These are phyloP conservation scores for Colletotrichum eleusines DNA, from an alignment of 2,329 filamentous ascomycete genomes.

Conservation along the genomic window DNA sequence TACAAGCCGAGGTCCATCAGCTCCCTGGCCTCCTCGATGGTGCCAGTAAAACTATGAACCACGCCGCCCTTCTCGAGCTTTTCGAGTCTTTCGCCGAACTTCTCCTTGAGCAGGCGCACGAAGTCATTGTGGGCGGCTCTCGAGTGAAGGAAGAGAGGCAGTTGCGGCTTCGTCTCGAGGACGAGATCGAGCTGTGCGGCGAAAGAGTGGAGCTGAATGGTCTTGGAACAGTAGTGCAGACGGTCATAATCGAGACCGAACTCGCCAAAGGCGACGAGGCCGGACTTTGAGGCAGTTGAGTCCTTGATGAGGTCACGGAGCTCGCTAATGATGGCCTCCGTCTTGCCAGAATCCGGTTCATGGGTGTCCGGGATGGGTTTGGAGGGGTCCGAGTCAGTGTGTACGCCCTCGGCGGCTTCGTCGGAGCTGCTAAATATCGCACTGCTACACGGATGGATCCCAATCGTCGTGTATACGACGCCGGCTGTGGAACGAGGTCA, in stretches of 20 bases:
- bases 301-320: slow-evolving; percentile 74
- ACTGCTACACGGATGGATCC: slow-evolving; percentile 92
- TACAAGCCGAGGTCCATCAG: slow-evolving; percentile 85
- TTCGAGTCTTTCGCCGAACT: slow-evolving; percentile 70
- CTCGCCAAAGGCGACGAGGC: slow-evolving; percentile 88
- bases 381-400: slow-evolving; percentile 64
- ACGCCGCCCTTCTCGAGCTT: slow-evolving; percentile 80
- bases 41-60: slow-evolving; percentile 96
- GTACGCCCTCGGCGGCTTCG: slow-evolving; percentile 58
- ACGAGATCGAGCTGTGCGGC: slow-evolving; percentile 84
- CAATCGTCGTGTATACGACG: slow-evolving; percentile 88
- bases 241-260: slow-evolving; percentile 97
- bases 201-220: slow-evolving; percentile 87
- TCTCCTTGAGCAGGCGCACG: slow-evolving; percentile 73
- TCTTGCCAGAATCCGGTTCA: slow-evolving; percentile 58
- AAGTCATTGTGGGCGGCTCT: slow-evolving; percentile 90
- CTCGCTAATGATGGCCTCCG: slow-evolving; percentile 64
- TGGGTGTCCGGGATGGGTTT: slow-evolving; percentile 63
- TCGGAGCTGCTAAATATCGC: slow-evolving; percentile 76
- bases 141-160: slow-evolving; percentile 93
- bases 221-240: slow-evolving; percentile 82
- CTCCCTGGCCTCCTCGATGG: slow-evolving; percentile 83
- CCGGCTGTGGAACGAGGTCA: slow-evolving; percentile 66
- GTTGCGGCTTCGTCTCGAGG: slow-evolving; percentile 73
- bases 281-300: slow-evolving; percentile 60